These are phyloP conservation scores for Erodium trifolium DNA, from an alignment of 441 rosid species.

Conservation along the genomic window DNA sequence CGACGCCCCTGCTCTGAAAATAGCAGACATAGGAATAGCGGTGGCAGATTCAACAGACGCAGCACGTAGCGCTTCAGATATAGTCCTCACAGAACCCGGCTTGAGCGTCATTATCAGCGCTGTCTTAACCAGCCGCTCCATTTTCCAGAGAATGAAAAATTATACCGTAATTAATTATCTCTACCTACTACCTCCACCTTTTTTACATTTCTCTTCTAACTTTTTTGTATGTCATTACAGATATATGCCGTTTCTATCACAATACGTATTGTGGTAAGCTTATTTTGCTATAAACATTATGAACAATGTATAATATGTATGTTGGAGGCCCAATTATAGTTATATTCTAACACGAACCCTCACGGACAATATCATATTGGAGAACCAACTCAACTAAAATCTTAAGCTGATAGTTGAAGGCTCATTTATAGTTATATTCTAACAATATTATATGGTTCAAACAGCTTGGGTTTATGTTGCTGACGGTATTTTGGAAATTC, in stretches of 20 bases:
- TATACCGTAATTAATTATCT: constrained; percentile 36
- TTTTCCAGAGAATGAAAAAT: constrained; percentile 97
- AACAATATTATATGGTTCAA: too few relatives aligned
- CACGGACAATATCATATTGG: too few relatives aligned
- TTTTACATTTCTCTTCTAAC: too few relatives aligned
- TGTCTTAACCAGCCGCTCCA: constrained; percentile 82
- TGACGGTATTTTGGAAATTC: constrained; percentile 80
- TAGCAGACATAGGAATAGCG: constrained; percentile 87
- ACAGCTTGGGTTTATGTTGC: constrained; percentile 63
- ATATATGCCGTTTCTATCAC: constrained; percentile 95
- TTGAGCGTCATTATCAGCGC: constrained; percentile 80
- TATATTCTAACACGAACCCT: too few relatives aligned
- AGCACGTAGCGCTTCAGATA: constrained; percentile 79
- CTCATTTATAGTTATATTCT: too few relatives aligned
- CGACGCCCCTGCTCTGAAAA: constrained; percentile 84
- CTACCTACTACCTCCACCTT: too few relatives aligned
- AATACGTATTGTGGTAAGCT: constrained; percentile 54
- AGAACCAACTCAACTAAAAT: too few relatives aligned
- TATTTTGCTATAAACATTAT: too few relatives aligned
- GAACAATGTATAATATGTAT: too few relatives aligned
- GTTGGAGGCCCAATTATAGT: too few relatives aligned
- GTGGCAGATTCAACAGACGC: constrained; percentile 95
- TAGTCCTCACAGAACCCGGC: constrained; percentile 86
- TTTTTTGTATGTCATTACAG: not conserved
- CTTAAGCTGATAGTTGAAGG: too few relatives aligned